These are phyloP conservation scores for Penicillium chermesinum DNA, from an alignment of 495 filamentous ascomycete species.

Conservation along the genomic window DNA sequence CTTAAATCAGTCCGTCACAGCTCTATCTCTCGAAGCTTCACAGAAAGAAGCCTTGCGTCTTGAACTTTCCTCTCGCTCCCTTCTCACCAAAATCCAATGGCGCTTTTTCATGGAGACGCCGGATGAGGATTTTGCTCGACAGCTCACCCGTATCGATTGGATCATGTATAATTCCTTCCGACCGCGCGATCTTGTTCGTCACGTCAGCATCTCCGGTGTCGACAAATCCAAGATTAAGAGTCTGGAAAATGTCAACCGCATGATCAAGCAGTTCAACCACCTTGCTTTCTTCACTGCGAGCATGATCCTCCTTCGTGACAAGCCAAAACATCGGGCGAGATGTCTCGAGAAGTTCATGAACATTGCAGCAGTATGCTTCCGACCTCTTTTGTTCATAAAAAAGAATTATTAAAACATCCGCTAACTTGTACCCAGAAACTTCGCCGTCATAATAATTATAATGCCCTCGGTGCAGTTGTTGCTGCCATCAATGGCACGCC, in stretches of 20 bases:
- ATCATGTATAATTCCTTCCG: constrained; percentile 93
- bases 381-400: not conserved
- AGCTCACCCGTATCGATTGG: constrained; percentile 95
- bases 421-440: constrained; percentile 51
- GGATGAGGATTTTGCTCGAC: constrained; percentile 79
- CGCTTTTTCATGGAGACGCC: constrained; percentile 74
- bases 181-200: constrained; percentile 87
- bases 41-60: constrained; percentile 66
- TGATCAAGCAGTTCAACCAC: constrained; percentile 96
- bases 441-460: constrained; percentile 93
- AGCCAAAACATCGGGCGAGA: constrained; percentile 87
- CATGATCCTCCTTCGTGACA: constrained; percentile 87
- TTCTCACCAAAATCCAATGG: constrained; percentile 74
- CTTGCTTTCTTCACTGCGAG: constrained; percentile 86
- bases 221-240: constrained; percentile 71
- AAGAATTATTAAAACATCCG: not conserved
- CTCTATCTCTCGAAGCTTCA: constrained; percentile 61
- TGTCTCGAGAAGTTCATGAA: constrained; percentile 93
- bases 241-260: constrained; percentile 81
- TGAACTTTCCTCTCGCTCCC: constrained; percentile 52
- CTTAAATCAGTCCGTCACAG: constrained; percentile 42
- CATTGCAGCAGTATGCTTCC: constrained; percentile 53
- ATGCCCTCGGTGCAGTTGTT: constrained; percentile 85
- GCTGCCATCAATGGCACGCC: constrained; percentile 87
- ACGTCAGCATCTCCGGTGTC: constrained; percentile 70